Evolutionary conservation across 2,329 filamentous ascomycete genomes (phyloP).

Genomic region (Volutella citrinella): DNA sequence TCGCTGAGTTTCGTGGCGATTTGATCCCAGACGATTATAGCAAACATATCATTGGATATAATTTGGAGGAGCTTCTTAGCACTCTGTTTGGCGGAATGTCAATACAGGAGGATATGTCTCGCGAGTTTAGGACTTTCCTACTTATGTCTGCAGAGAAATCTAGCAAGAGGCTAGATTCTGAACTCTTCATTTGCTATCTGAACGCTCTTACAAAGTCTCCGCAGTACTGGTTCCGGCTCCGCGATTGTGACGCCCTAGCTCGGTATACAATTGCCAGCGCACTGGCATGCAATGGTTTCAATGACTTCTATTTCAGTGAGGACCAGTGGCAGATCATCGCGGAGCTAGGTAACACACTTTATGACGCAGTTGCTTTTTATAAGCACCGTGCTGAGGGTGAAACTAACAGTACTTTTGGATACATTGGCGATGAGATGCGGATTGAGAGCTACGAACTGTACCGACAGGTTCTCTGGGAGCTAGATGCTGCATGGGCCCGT

Average conservation of each 20-base stretch:
- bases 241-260: conserved; percentile 31
- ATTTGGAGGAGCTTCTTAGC: conserved; percentile 12
- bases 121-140: conserved; percentile 21
- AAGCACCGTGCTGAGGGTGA: conserved; percentile 25
- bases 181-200: conserved; percentile 28
- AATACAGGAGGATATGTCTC: conserved; percentile 11
- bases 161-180: conserved; percentile 13
- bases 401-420: conserved; percentile 27
- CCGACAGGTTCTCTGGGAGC: conserved; percentile 31
- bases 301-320: conserved; percentile 21
- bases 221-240: conserved; percentile 28
- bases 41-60: conserved; percentile 15
- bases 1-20: conserved; percentile 19
- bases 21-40: conserved; percentile 12
- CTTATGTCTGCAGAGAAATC: conserved; percentile 18
- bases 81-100: conserved; percentile 14
- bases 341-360: conserved; percentile 22
- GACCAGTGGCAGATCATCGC: conserved; percentile 17
- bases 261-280: conserved; percentile 30
- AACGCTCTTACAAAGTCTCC: conserved; percentile 24
- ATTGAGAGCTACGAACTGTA: conserved; percentile 17
- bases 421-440: conserved; percentile 18
- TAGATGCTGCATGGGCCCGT: conserved; percentile 24
- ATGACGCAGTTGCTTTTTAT: conserved; percentile 24
- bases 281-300: conserved; percentile 29